Evolutionary conservation across 2,329 filamentous ascomycete species (phyloP), one percentile per base, ranked within the genome.

Genomic region (Trichoderma brevicompactum): DNA sequence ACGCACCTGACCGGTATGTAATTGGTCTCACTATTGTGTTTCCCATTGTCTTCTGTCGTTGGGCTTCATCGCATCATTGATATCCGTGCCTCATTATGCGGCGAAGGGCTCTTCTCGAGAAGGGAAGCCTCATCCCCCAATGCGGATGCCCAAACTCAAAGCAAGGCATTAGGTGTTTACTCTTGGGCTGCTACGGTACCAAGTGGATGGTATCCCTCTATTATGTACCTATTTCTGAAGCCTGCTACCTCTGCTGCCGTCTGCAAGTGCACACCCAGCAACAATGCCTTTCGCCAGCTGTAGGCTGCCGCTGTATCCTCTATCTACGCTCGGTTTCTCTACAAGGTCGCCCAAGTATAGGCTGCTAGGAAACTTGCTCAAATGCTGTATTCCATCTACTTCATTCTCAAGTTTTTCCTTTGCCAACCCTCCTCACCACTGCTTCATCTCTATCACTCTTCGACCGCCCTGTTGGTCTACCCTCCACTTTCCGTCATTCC

Each of bases 1-100:
- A 86, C 77, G 83, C 83, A 12, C 83, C 83, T 17, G 83, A 86
- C 72, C 79, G 83, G 83, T 85, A 69, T 75, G 83, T 77, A 44
- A 59, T 15, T 55, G 9, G 38, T 38, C 40, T 32, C 2, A 53
- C 12, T 6, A 36, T 15, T 54, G 7, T 1, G 32, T 6, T 43
- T 15, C 13, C 9, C 17, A 13, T 41, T 41, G 2, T 23, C 36
- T 10, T 10, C 6, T n/a, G n/a, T 10, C n/a, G 15, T 49, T 34
- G 9, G 7, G 5, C 17, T 12, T 49, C 13, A 12, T 13, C 19
- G 6, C n/a, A 1, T 36, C 13, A 9, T 19, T 6, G 2, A 13
- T n/a, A 43, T 19, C 40, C 5, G 17, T 17, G 28, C 34, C 54
- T 32, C 28, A 7, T 10, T 1, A 34, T 15, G 40, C 12, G 7